Conservation (phyloP, 148 eudicot genomes). For the Arctostaphylos glauca region DNA sequence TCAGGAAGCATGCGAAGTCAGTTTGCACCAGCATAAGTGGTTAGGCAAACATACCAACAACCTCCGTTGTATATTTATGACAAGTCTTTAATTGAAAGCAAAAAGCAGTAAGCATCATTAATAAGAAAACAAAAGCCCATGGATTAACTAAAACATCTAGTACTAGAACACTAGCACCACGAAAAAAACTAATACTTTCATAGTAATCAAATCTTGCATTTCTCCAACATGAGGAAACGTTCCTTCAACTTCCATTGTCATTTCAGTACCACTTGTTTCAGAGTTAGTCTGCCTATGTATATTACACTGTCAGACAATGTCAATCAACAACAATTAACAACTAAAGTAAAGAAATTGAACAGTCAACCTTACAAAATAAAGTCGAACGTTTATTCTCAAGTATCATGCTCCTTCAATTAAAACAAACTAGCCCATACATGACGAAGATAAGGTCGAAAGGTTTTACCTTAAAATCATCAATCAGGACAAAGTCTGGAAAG, state of each 20-base stretch:
- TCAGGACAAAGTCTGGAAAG: constrained; percentile 93
- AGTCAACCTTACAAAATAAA: neutral
- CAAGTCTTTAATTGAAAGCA: neutral
- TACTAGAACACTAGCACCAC: neutral
- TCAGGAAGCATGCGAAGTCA: neutral
- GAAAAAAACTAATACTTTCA: neutral
- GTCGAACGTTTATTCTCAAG: neutral
- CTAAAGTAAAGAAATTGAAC: neutral
- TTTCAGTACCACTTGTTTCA: neutral
- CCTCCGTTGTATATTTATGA: neutral
- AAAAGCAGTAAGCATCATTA: neutral
- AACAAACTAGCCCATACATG: neutral
- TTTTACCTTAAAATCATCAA: constrained; percentile 92
- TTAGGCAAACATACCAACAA: neutral
- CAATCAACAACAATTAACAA: neutral
- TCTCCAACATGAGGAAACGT: neutral
- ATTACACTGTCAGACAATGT: neutral
- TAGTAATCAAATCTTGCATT: neutral
- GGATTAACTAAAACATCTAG: neutral
- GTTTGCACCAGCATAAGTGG: neutral
- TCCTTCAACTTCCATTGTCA: neutral
- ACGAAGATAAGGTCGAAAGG: constrained; percentile 7
- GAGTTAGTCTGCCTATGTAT: neutral
- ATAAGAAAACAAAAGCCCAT: neutral
- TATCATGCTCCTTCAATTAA: neutral